A percentile compares a stretch with the other conserved stretches of the same genome.
Evolutionary conservation across 208 protist species (phyloP).

Genomic region (Tritrichomonas foetus): DNA sequence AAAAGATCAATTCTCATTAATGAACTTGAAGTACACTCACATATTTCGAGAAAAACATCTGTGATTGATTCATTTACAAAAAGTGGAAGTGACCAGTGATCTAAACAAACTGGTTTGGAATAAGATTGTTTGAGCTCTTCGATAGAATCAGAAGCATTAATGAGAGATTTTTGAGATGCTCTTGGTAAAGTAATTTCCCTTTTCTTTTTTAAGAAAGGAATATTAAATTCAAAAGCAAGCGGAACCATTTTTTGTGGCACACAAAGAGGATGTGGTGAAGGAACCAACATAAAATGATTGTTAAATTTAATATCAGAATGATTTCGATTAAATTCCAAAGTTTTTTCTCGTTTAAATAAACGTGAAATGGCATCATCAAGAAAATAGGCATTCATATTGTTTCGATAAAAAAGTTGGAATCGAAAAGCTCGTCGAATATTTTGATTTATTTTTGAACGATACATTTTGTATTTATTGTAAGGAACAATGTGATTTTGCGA

Average conservation of each 20-base stretch:
- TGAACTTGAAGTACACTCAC: too few relatives aligned
- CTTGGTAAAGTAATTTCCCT: background rate
- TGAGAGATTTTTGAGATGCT: background rate
- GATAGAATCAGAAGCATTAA: too few relatives aligned
- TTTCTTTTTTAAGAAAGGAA: background rate
- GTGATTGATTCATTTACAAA: too few relatives aligned
- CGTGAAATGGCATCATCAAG: background rate
- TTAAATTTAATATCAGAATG: too few relatives aligned
- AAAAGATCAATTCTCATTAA: background rate
- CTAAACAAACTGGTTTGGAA: background rate
- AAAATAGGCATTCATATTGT: background rate
- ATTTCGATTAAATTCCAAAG: background rate
- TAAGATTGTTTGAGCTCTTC: background rate
- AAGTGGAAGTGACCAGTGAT: background rate
- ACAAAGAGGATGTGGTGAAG: background rate
- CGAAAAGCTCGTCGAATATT: background rate
- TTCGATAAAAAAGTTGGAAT: conserved; percentile 17
- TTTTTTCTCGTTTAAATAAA: background rate
- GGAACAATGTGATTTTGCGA: too few relatives aligned
- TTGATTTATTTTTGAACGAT: too few relatives aligned
- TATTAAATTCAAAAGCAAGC: background rate
- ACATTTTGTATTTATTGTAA: too few relatives aligned
- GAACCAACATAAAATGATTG: background rate
- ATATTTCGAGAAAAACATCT: too few relatives aligned
- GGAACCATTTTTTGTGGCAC: background rate